Conservation (phyloP, 345 rosid species). For the Trapa incisa region DNA sequence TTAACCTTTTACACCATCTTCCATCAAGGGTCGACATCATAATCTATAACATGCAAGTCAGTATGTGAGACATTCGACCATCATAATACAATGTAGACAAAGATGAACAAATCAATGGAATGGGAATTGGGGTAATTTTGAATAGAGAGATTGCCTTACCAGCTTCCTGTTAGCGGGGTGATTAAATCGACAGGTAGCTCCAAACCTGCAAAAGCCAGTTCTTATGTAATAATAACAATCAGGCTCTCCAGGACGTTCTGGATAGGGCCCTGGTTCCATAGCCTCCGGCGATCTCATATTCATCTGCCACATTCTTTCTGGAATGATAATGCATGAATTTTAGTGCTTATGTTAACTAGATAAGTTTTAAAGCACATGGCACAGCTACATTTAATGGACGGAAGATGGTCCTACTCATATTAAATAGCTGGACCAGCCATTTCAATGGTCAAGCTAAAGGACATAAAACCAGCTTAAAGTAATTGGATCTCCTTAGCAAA, state of each 20-base stretch:
- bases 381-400: background rate
- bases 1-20: background rate
- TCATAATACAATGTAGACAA: background rate
- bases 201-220: constrained; percentile 97
- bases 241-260: constrained; percentile 89
- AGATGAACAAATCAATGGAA: background rate
- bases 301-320: constrained; percentile 93
- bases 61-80: background rate
- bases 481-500: background rate
- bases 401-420: background rate
- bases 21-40: background rate
- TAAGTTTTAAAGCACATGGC: background rate
- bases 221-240: constrained; percentile 94
- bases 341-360: constrained; percentile 8
- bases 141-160: constrained; percentile 29
- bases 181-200: constrained; percentile 54
- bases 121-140: background rate
- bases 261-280: constrained; percentile 70
- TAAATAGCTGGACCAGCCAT: background rate
- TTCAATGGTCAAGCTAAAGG: background rate
- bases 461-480: background rate
- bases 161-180: constrained; percentile 85
- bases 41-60: background rate
- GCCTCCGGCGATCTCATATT: constrained; percentile 58
- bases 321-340: constrained; percentile 12